phyloP scores from a whole-genome alignment of 192 early-diverging fungal genomes.

The Backusella tuberculispora region DNA sequence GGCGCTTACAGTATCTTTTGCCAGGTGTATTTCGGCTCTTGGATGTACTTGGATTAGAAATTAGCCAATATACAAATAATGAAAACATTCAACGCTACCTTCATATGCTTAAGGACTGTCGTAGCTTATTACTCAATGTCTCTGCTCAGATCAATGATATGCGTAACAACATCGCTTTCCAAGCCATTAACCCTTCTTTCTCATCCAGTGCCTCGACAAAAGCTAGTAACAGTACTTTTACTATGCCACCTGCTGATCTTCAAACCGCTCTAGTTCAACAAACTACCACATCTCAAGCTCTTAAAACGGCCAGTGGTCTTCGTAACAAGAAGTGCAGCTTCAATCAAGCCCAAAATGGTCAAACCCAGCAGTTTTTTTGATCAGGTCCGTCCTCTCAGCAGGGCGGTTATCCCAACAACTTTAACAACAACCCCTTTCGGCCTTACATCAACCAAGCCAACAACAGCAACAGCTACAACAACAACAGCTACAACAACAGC shows the following conservation, averaged over 20 bases:
- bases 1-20: neutral
- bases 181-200: conserved; percentile 1
- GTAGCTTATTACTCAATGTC: neutral
- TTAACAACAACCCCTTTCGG: neutral
- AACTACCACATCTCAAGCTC: neutral
- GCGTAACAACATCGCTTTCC: neutral
- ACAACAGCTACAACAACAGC: too few relatives aligned
- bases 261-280: conserved; percentile 1
- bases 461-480: neutral
- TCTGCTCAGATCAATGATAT: neutral
- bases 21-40: neutral
- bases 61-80: neutral
- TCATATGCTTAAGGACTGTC: neutral
- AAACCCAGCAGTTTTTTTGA: too few relatives aligned
- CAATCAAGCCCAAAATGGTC: too few relatives aligned
- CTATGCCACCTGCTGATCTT: neutral
- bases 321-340: too few relatives aligned
- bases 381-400: too few relatives aligned
- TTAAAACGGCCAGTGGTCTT: too few relatives aligned
- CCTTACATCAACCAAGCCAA: too few relatives aligned
- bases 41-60: neutral
- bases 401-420: too few relatives aligned
- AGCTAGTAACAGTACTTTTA: neutral
- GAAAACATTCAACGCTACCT: neutral
- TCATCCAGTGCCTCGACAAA: neutral